Base-by-base conservation (phyloP, 2,329 filamentous ascomycete genomes). In the Diplodia intermedia region DNA sequence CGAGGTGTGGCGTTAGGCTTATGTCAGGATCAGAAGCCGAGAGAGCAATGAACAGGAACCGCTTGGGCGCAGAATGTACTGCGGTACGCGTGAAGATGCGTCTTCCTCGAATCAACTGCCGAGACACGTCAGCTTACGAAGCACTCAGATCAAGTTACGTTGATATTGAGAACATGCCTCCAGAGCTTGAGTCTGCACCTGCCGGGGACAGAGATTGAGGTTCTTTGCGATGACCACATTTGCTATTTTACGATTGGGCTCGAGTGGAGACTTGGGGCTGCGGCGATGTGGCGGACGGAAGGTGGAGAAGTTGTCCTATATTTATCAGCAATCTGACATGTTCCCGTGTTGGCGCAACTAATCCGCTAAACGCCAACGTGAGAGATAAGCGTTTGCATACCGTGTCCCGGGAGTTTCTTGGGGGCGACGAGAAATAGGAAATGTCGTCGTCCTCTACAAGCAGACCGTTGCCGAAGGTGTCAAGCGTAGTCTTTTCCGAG, bases 201-300 rank as follows among this genome's bases (percentile, higher is more conserved):
- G 86, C 43, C 88, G 84, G n/a, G 86, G 86, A 0, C 92, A 91
- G 63, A 82, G 82, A 76, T 97, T 89, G 65, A 98, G 87, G 75
- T 96, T 88, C 72, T 89, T 91, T 2, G 91, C 92, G 65, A 99
- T 86, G 26, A 98, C 84, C 12, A 97, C 84, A 79, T 97, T 93
- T 70, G 93, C 91, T 71, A 97, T 91, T 65, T 84, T 83, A 60
- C 80, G 81, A 67, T 80, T 68, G 23, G 49, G n/a, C 20, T 68
- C 66, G 4, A 68, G 57, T 18, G 66, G 66, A 2, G 66, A 63
- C n/a, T 50, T 65, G 40, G 66, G 66, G 36, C 57, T 65, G 29
- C 50, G 43, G 20, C 54, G 57, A 65, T 50, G 50, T 1, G 55
- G 31, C 38, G 56, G 52, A 40, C 66, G 66, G 40, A 50, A 53